Evolutionary conservation across 768 basidiomycete species (phyloP).

Genomic region (Rhodosporidiobolus sp.): DNA sequence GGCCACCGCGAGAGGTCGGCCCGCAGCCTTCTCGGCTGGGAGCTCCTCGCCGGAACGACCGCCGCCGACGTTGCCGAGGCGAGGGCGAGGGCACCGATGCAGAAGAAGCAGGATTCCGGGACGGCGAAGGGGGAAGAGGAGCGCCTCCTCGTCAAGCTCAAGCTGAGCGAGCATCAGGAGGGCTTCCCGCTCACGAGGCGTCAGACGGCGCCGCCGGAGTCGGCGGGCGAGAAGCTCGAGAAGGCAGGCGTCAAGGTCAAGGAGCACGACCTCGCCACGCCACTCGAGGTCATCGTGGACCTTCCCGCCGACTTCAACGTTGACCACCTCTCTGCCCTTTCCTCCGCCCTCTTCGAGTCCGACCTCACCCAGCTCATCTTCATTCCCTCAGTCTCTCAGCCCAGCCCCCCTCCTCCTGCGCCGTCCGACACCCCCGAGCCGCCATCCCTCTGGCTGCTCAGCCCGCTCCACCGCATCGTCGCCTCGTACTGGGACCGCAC

Average conservation of each 20-base stretch:
- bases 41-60: not conserved
- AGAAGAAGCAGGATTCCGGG: not conserved
- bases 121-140: not conserved
- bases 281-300: not conserved
- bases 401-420: not conserved
- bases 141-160: not conserved
- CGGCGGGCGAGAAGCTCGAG: not conserved
- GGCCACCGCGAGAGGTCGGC: conserved; percentile 9
- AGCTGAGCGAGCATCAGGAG: not conserved
- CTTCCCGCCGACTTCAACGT: not conserved
- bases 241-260: not conserved
- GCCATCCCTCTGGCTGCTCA: conserved; percentile 4
- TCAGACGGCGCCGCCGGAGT: not conserved
- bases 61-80: not conserved
- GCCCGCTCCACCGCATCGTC: conserved; percentile 5
- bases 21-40: not conserved
- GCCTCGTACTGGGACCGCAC: conserved; percentile 2
- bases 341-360: conserved; percentile 3
- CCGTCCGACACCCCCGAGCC: not conserved
- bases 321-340: not conserved
- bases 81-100: not conserved
- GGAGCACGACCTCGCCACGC: not conserved
- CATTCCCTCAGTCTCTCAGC: not conserved
- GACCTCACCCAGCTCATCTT: conserved; percentile 18
- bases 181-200: conserved; percentile 6